Base-by-base conservation (phyloP, 106 monocot genomes). In the Dioscorea zingiberensis region DNA sequence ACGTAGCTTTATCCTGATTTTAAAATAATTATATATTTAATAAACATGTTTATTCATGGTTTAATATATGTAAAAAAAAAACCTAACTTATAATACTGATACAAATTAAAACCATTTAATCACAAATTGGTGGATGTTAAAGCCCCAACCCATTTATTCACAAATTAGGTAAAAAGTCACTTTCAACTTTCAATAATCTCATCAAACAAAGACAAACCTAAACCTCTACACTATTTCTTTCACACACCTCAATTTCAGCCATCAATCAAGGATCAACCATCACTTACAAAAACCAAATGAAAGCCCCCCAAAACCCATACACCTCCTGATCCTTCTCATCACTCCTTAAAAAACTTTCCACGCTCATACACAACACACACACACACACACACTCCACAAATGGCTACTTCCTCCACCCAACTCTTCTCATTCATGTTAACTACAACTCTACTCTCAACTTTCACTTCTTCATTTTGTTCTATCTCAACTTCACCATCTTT, bases 401-500 rank as follows among this genome's bases (percentile, higher is more conserved):
- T 0, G 10, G 2, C 59, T 26, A 12, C 25, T 26, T 26, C 2
- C 4, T 14, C 25, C 27, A 24, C 9, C 0, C 13, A 27, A 8
- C 27, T 18, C 4, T 53, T 19, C 0, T 19, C 51, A 53, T 19
- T 16, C 19, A 19, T 53, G 51, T 2, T 18, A 53, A 53, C 13
- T n/a, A 49, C 51, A 16, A 53, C 16, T 53, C 51, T 53, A 6
- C 38, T 38, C 38, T 38, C 38, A 38, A 38, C 6, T 38, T 5
- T 53, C 51, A 53, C 2, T 13, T 4, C 51, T 13, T 13, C 51
- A 13, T 53, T 18, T 0, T 16, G 51, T 19, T 53, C 49, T 69
- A 77, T 82, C 45, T 82, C 82, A 0, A 64, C 77, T 18, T 63
- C 77, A 38, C 82, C 82, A 46, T 44, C 73, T 13, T 25, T 65